These are phyloP conservation scores for Saturnispora serradocipensis DNA, from an alignment of 805 yeast genomes.

Conservation along the genomic window DNA sequence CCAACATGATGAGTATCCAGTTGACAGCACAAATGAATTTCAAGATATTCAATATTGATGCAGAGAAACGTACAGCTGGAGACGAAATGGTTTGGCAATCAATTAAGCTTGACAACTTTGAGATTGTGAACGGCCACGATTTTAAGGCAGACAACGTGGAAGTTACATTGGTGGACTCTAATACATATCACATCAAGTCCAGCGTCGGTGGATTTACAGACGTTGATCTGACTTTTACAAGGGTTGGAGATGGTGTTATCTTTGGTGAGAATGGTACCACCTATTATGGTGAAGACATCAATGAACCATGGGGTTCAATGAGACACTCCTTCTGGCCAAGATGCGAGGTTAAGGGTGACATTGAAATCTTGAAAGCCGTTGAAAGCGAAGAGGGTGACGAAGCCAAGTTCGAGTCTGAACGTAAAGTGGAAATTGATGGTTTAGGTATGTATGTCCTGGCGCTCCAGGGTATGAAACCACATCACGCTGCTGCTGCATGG, in stretches of 20 bases:
- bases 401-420: slow-evolving; percentile 5
- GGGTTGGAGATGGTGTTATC: slow-evolving; percentile 71
- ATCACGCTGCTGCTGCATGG: slow-evolving; percentile 97
- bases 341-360: slow-evolving; percentile 56
- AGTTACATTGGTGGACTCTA: slow-evolving; percentile 49
- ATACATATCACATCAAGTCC: slow-evolving; percentile 48
- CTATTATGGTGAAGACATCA: slow-evolving; percentile 72
- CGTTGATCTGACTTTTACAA: slow-evolving; percentile 58
- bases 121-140: slow-evolving; percentile 55
- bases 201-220: slow-evolving; percentile 57
- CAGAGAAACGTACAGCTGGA: slow-evolving; percentile 32
- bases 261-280: slow-evolving; percentile 86
- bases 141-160: slow-evolving; percentile 70
- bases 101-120: slow-evolving; percentile 74
- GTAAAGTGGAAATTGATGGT: slow-evolving; percentile 29
- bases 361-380: slow-evolving; percentile 28
- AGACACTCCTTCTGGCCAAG: slow-evolving; percentile 97
- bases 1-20: slow-evolving; percentile 80
- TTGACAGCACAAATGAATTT: slow-evolving; percentile 92
- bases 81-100: slow-evolving; percentile 72
- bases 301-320: slow-evolving; percentile 95
- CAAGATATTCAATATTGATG: slow-evolving; percentile 52
- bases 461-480: slow-evolving; percentile 97
- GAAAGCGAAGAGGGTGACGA: slow-evolving; percentile 12
- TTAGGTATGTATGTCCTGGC: slow-evolving; percentile 88